Percentiles rank a stretch among this genome's conserved stretches.
Conservation (phyloP, 1,284 basidiomycete species). For the Microbotryum lychnidis-dioicae region DNA sequence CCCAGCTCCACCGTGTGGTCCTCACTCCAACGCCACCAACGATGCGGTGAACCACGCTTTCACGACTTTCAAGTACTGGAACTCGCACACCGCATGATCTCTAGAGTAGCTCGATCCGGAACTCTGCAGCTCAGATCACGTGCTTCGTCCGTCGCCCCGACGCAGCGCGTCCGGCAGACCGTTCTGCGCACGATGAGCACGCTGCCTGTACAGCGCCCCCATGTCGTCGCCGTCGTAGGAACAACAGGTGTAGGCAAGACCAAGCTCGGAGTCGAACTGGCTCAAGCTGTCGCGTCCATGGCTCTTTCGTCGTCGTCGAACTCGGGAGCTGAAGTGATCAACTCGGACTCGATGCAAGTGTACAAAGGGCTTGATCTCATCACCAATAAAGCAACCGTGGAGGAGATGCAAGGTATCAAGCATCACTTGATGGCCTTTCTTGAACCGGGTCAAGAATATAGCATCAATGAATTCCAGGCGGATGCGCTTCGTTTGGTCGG, state of each 20-base stretch:
- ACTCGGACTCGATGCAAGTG: slow-evolving; percentile 96
- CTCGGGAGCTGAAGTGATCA: slow-evolving; percentile 56
- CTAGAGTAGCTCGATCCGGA: too few species aligned
- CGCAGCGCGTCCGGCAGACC: too few species aligned
- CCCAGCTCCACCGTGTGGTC: too few species aligned
- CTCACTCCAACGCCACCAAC: too few species aligned
- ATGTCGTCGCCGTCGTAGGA: slow-evolving; percentile 73
- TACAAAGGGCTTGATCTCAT: slow-evolving; percentile 89
- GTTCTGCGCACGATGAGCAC: too few species aligned
- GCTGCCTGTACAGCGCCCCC: slow-evolving; percentile 35
- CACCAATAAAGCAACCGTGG: slow-evolving; percentile 81
- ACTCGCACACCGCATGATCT: too few species aligned
- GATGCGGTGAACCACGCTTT: too few species aligned
- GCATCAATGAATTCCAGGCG: slow-evolving; percentile 43
- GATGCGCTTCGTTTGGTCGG: slow-evolving; percentile 45
- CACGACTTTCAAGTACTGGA: too few species aligned
- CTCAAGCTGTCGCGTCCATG: slow-evolving; percentile 44
- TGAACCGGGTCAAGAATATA: slow-evolving; percentile 72
- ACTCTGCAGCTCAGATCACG: too few species aligned
- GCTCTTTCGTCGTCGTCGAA: slow-evolving; percentile 35
- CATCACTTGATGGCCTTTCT: slow-evolving; percentile 87
- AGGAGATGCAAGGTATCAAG: slow-evolving; percentile 69
- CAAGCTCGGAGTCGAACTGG: slow-evolving; percentile 80
- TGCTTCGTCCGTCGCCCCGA: too few species aligned
- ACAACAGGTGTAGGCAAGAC: slow-evolving; percentile 98